phyloP scores from a whole-genome alignment of 2,329 filamentous ascomycete genomes.

The Aspergillus candidus region DNA sequence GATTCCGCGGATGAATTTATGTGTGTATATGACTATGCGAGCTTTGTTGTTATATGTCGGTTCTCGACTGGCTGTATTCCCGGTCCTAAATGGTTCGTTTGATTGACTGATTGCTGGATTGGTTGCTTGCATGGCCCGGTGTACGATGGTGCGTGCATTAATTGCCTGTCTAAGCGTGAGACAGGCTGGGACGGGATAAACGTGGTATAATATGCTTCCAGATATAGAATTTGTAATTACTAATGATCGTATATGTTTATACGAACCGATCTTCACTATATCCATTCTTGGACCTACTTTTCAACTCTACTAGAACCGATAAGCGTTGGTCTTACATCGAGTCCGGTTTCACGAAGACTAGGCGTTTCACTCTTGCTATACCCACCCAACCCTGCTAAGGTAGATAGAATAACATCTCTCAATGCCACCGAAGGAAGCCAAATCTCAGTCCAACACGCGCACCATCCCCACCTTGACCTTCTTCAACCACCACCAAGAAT shows the following conservation, averaged over 20 bases:
- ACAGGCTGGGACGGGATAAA: not conserved
- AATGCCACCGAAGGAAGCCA: no score
- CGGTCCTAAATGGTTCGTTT: not conserved
- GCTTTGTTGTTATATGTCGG: not conserved
- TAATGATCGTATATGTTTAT: slow-evolving; percentile 4
- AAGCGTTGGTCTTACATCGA: no score
- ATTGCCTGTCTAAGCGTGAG: not conserved
- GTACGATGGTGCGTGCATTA: no score
- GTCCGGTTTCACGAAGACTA: no score
- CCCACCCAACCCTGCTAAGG: no score
- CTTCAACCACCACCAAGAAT: no score
- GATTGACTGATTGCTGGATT: slow-evolving; percentile 3
- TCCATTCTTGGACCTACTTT: no score
- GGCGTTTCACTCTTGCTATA: no score
- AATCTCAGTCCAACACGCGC: no score
- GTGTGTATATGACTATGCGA: slow-evolving; percentile 8
- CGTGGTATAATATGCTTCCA: not conserved
- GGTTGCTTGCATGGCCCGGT: not conserved
- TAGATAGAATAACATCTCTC: no score
- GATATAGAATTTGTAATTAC: slow-evolving; percentile 7
- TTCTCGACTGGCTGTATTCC: not conserved
- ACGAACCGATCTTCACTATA: not conserved
- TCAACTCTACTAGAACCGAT: no score
- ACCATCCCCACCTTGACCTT: no score
- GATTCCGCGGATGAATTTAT: not conserved